A percentile compares a stretch with the other conserved stretches of the same genome.
Evolutionary conservation across 163 green algal species (phyloP).

Genomic region (Coccomyxa subellipsoidea): DNA sequence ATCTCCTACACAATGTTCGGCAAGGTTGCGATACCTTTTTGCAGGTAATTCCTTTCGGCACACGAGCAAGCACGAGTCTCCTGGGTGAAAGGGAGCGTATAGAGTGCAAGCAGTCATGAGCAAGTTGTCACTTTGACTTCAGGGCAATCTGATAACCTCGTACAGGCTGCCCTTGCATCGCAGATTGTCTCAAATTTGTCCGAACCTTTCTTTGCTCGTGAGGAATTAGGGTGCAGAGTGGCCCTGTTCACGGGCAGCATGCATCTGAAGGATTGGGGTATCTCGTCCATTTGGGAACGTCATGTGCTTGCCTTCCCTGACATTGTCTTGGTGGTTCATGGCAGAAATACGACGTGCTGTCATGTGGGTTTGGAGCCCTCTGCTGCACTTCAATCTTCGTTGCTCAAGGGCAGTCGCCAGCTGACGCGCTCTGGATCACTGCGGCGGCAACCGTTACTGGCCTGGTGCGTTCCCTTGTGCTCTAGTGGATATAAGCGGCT

Average conservation of each 20-base stretch:
- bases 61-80: neutral
- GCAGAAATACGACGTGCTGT: slow-evolving; percentile 61
- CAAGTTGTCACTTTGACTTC: neutral
- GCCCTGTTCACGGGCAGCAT: too few species aligned
- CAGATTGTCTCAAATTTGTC: neutral
- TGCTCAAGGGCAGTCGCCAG: slow-evolving; percentile 45
- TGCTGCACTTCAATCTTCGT: slow-evolving; percentile 63
- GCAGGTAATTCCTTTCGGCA: neutral
- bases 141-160: neutral
- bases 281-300: neutral
- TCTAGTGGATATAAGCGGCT: neutral
- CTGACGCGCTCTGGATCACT: slow-evolving; percentile 57
- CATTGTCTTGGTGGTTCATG: neutral
- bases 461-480: neutral
- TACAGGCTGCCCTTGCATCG: neutral
- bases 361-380: slow-evolving; percentile 51
- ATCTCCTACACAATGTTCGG: neutral
- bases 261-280: neutral
- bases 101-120: neutral
- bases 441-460: slow-evolving; percentile 14
- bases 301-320: neutral
- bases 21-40: slow-evolving; percentile 10
- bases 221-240: neutral
- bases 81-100: neutral
- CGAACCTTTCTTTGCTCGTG: neutral